Percentiles rank a stretch among this genome's conserved stretches.
phyloP scores from a whole-genome alignment of 208 protist genomes.

The Eutreptiella sp. region DNA sequence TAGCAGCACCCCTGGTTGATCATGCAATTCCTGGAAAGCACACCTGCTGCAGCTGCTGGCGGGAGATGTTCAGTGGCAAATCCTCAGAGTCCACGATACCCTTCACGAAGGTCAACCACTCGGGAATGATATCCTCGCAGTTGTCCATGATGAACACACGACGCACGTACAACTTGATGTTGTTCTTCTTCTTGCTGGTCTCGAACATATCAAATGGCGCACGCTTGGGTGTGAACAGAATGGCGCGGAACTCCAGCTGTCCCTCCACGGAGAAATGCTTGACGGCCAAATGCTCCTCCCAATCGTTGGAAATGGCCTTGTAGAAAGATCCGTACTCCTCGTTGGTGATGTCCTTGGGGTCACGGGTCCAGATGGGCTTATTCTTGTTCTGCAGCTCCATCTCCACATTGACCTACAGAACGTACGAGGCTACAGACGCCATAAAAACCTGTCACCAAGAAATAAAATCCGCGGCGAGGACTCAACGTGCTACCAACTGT shows the following conservation, averaged over 20 bases:
- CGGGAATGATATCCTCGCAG: conserved; percentile 93
- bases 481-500: too few relatives aligned
- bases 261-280: conserved; percentile 97
- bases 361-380: conserved; percentile 96
- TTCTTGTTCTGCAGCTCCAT: conserved; percentile 95
- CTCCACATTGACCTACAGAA: too few relatives aligned
- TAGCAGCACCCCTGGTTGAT: too few relatives aligned
- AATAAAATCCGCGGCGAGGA: too few relatives aligned
- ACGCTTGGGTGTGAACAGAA: conserved; percentile 90
- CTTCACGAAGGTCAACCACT: conserved; percentile 93
- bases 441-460: too few relatives aligned
- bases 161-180: conserved; percentile 95
- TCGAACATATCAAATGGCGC: conserved; percentile 98
- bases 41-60: conserved; percentile 96
- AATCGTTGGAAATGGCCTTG: conserved; percentile 95
- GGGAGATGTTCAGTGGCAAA: conserved; percentile 97
- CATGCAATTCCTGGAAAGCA: too few relatives aligned
- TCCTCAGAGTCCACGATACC: conserved; percentile 97
- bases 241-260: conserved; percentile 89
- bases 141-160: conserved; percentile 98
- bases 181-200: conserved; percentile 92
- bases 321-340: conserved; percentile 99
- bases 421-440: conserved; percentile 34
- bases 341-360: conserved; percentile 88
- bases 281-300: conserved; percentile 90